Evolutionary conservation across 345 rosid genomes (phyloP).

Genomic region (Hypericum perforatum): DNA sequence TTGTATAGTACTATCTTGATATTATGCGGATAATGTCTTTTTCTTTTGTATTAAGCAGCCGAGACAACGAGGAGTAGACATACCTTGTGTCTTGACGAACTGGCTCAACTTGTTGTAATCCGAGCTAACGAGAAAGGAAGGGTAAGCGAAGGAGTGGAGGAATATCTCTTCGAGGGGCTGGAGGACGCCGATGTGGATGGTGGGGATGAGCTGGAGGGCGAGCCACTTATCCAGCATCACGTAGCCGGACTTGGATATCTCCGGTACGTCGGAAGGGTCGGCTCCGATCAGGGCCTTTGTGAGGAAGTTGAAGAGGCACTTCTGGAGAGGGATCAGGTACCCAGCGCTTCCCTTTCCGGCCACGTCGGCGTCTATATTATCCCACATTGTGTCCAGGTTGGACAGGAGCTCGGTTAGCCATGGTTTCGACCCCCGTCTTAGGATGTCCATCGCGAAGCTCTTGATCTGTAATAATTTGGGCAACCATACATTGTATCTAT

Average conservation of each 20-base stretch:
- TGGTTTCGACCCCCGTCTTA: conserved; percentile 60
- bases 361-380: conserved; percentile 36
- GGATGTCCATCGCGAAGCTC: conserved; percentile 35
- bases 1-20: no score
- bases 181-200: conserved; percentile 24
- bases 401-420: conserved; percentile 41
- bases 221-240: conserved; percentile 51
- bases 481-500: no score
- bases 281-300: conserved; percentile 46
- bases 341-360: conserved; percentile 31
- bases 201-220: conserved; percentile 54
- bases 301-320: conserved; percentile 53
- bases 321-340: conserved; percentile 38
- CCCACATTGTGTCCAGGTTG: conserved; percentile 48
- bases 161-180: conserved; percentile 69
- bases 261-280: conserved; percentile 37
- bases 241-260: conserved; percentile 40
- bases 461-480: conserved; percentile 34
- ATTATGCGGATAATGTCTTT: no score
- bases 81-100: conserved; percentile 42
- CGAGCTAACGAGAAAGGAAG: conserved; percentile 45
- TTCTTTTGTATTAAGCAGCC: not conserved
- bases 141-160: conserved; percentile 74
- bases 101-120: conserved; percentile 42
- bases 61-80: not conserved